phyloP scores from a whole-genome alignment of 352 stramenopile genomes.

The Halophytophthora polymorphica region DNA sequence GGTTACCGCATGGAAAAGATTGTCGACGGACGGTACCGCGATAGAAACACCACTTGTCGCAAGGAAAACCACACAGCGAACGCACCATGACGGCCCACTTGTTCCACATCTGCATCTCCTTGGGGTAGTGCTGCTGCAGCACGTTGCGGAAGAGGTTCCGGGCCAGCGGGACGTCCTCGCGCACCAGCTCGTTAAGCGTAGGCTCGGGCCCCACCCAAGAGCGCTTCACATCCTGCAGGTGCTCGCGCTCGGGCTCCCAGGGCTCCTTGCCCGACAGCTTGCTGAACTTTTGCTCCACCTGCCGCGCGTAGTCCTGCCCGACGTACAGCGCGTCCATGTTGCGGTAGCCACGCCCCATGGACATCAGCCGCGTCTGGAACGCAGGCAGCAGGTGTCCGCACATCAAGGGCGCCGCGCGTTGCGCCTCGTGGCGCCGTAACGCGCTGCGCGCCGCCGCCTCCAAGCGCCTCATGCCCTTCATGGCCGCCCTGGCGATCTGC shows the following conservation, averaged over 20 bases:
- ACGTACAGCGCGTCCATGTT: slow-evolving; percentile 61
- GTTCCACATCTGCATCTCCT: slow-evolving; percentile 91
- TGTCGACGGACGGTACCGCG: too few species aligned
- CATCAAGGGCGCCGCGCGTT: neutral
- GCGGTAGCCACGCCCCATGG: slow-evolving; percentile 6
- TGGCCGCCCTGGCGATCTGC: slow-evolving; percentile 10
- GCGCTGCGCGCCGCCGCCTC: slow-evolving; percentile 2
- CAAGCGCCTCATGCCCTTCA: slow-evolving; percentile 26
- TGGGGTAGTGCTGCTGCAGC: slow-evolving; percentile 71
- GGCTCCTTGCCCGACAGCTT: slow-evolving; percentile 71
- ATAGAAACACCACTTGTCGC: too few species aligned
- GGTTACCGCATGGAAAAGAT: neutral
- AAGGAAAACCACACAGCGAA: neutral
- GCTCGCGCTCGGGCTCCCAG: slow-evolving; percentile 67
- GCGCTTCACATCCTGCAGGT: slow-evolving; percentile 54
- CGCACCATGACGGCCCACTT: slow-evolving; percentile 84
- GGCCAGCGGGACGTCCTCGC: slow-evolving; percentile 67
- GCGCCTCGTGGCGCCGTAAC: slow-evolving; percentile 15
- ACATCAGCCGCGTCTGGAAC: slow-evolving; percentile 5
- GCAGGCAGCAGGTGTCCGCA: neutral
- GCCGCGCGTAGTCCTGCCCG: slow-evolving; percentile 58
- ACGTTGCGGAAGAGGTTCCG: slow-evolving; percentile 78
- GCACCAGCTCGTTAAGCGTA: slow-evolving; percentile 80
- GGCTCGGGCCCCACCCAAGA: slow-evolving; percentile 55
- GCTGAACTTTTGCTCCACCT: slow-evolving; percentile 78